These are phyloP conservation scores for Phytophthora quininea DNA, from an alignment of 352 stramenopile genomes.

Conservation along the genomic window DNA sequence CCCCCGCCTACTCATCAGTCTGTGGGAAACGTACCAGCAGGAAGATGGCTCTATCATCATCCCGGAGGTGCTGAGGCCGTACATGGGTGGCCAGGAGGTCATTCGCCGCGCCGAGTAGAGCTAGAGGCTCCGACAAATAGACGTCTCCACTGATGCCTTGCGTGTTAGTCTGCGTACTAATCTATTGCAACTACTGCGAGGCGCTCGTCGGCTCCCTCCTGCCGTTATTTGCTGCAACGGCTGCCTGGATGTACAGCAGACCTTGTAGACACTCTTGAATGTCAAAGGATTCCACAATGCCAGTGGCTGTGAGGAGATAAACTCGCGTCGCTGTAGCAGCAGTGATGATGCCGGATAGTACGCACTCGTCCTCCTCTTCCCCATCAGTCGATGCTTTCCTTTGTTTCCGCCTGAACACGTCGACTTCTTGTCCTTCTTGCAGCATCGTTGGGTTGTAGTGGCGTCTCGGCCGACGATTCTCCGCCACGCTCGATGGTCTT, in stretches of 20 bases:
- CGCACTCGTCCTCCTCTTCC: slow-evolving; percentile 19
- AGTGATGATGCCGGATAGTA: slow-evolving; percentile 56
- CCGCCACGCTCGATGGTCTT: slow-evolving; percentile 7
- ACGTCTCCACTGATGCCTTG: slow-evolving; percentile 23
- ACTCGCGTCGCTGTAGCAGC: slow-evolving; percentile 49
- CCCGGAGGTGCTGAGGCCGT: slow-evolving; percentile 76
- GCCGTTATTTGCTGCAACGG: slow-evolving; percentile 20
- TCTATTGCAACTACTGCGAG: slow-evolving; percentile 34
- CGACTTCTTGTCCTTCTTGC: slow-evolving; percentile 62
- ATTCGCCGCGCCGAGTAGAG: slow-evolving; percentile 42
- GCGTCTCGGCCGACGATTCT: slow-evolving; percentile 29
- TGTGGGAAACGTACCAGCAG: slow-evolving; percentile 88
- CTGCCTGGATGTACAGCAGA: slow-evolving; percentile 35
- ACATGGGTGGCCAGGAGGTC: slow-evolving; percentile 79
- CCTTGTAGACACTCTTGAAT: slow-evolving; percentile 52
- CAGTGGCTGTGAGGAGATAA: slow-evolving; percentile 45
- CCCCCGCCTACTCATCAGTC: slow-evolving; percentile 78
- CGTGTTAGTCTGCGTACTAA: slow-evolving; percentile 20
- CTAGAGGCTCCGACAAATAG: slow-evolving; percentile 18
- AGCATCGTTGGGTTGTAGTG: slow-evolving; percentile 57
- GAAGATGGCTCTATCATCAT: slow-evolving; percentile 80
- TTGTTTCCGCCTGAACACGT: slow-evolving; percentile 39
- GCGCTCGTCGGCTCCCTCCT: slow-evolving; percentile 9
- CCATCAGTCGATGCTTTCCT: slow-evolving; percentile 1
- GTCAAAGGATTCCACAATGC: slow-evolving; percentile 48